Evolutionary conservation across 1,139 yeast species (phyloP), one percentile per base, ranked within the genome.

Genomic region (Candida smagusa): DNA sequence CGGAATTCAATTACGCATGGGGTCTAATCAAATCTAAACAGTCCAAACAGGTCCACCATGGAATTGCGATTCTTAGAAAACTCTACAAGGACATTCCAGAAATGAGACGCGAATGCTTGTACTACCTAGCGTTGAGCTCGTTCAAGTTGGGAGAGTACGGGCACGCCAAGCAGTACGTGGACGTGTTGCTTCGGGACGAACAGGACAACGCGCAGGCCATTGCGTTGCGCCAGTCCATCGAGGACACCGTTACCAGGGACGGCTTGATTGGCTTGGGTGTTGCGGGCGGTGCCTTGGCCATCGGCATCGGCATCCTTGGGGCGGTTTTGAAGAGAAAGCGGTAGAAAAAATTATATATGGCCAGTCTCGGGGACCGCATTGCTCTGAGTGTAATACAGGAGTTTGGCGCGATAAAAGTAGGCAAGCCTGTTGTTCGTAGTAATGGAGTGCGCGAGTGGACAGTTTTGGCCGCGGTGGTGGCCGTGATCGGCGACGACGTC

Each of bases 1-100:
- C 96, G 3, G 77, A 81, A 42, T 94, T 94, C 72, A 94, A 92
- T 61, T 87, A 86, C 53, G 95, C 97, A 1, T 94, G 99, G 98
- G 98, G 95, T 1, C 68, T 92, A 38, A 78, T 94, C 45, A 89
- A 89, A 56, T 80, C 95, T 4, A 54, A 61, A 35, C 65, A 70
- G 32, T 69, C 70, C 19, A 72, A 70, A 35, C 82, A 85, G 43
- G 95, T 87, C 54, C 75, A 82, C 48, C 72, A 82, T 38, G 99
- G 97, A 0, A 80, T 94, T 21, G 80, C 77, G 40, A 71, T 90
- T 27, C 68, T 94, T 43, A 76, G 92, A 0, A 81, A 80, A 38
- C 75, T 87, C 32, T 90, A 83, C 62, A 79, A 81, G 49, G 88
- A 79, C 37, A 84, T 84, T 0, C 92, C 96, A 0, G 77, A 79